phyloP scores from a whole-genome alignment of 768 basidiomycete species.

The Hemileccinum rubropunctum region DNA sequence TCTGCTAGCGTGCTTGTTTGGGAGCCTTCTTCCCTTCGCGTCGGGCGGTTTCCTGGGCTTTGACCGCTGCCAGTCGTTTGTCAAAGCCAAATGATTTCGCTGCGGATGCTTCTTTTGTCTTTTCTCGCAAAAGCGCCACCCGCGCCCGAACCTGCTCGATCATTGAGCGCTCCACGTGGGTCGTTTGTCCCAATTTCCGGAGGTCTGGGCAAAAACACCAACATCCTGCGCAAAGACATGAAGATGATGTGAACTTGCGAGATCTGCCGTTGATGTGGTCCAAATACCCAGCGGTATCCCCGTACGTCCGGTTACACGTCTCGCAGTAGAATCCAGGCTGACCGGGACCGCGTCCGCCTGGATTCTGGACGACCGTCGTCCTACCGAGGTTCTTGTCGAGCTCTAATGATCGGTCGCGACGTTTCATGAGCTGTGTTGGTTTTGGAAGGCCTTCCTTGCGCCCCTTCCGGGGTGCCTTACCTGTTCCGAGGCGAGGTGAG shows the following conservation, averaged over 20 bases:
- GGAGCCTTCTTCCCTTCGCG: constrained; percentile 75
- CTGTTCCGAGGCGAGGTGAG: constrained; percentile 36
- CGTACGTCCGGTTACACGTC: constrained; percentile 85
- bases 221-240: background rate
- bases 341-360: constrained; percentile 79
- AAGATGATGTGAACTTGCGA: constrained; percentile 55
- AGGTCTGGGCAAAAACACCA: constrained; percentile 57
- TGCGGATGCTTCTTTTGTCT: constrained; percentile 76
- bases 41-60: constrained; percentile 62
- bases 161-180: constrained; percentile 85
- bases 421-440: constrained; percentile 91
- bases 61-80: constrained; percentile 79
- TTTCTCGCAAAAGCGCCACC: constrained; percentile 84
- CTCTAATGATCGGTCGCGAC: constrained; percentile 78
- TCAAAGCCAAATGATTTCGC: constrained; percentile 96
- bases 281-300: constrained; percentile 90
- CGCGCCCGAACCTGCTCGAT: constrained; percentile 91
- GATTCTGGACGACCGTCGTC: constrained; percentile 90
- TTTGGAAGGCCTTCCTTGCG: constrained; percentile 77
- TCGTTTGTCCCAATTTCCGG: constrained; percentile 92
- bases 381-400: constrained; percentile 95
- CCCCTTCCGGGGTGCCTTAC: constrained; percentile 76
- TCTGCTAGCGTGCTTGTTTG: constrained; percentile 77
- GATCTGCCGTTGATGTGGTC: constrained; percentile 94
- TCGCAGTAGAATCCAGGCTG: constrained; percentile 96